Percentiles rank a stretch among this genome's conserved stretches.
phyloP scores from a whole-genome alignment of 176 grass and related monocot species.

The Ananas comosus region DNA sequence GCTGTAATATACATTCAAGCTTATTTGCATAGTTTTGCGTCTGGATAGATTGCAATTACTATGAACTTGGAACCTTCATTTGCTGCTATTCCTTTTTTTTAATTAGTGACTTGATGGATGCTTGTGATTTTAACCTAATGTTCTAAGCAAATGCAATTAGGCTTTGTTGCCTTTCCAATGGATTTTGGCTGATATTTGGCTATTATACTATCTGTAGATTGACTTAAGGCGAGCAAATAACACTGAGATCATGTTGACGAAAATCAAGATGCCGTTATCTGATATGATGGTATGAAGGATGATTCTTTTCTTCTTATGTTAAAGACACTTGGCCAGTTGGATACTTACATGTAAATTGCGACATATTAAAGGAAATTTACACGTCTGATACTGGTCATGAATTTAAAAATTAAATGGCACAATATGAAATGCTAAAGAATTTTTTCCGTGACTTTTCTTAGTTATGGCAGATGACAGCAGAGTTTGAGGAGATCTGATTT shows the following conservation, averaged over 20 bases:
- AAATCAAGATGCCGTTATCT: conserved; percentile 93
- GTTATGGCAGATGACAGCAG: too few species aligned
- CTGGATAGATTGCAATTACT: not conserved
- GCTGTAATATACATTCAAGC: conserved; percentile 13
- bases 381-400: too few species aligned
- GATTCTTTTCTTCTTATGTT: not conserved
- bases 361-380: not conserved
- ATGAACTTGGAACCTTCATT: not conserved
- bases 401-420: too few species aligned
- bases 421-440: too few species aligned
- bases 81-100: not conserved
- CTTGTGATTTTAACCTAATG: not conserved
- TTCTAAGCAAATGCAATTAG: not conserved
- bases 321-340: not conserved
- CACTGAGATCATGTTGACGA: conserved; percentile 98
- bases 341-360: not conserved
- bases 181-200: conserved; percentile 20
- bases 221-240: conserved; percentile 91
- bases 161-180: not conserved
- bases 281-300: conserved; percentile 76
- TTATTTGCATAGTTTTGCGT: not conserved
- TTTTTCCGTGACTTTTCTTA: too few species aligned
- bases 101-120: not conserved
- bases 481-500: too few species aligned
- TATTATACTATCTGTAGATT: conserved; percentile 38